Evolutionary conservation across 176 grass and related monocot genomes (phyloP), one percentile per base, ranked within the genome.

Genomic region (Oryza coarctata): DNA sequence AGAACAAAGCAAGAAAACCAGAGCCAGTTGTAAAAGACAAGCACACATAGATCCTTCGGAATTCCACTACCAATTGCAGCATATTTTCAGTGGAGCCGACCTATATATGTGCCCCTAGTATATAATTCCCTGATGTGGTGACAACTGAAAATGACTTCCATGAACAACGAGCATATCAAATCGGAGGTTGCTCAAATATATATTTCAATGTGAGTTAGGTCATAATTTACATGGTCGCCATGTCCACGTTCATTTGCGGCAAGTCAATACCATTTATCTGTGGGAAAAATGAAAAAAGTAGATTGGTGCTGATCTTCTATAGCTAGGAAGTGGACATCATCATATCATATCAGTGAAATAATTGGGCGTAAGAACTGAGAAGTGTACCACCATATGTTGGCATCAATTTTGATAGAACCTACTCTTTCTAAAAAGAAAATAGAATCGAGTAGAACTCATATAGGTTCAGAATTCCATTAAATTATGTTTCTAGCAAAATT

Each of bases 1-100:
- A 76, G 88, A 89, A 89, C 78, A 89, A 88, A 89, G 41, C 78
- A 66, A 68, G 20, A 60, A 74, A 74, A 60, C 1, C 61, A 60
- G 27, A 12, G 35, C 57, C 83, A 86, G 66, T 86, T 78, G 83
- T 47, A 86, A 75, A 85, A 70, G 72, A 66, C 72, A 77, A 76
- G 26, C 14, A 50, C 52, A 49, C 1, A 45, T 15, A 9, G 9
- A 36, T 65, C 65, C 65, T 82, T 64, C 4, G n/a, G 55, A 65
- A 76, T 85, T 43, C 82, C 65, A 77, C 77, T 72, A 65, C 57
- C 40, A 58, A 27, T 60, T 85, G 87, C 58, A 60, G 77, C 66
- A 89, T 82, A 81, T 65, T 85, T 84, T 26, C 76, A 9, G 38
- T 70, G 70, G 70, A 39, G 15, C 47, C 86, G 66, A 61, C 20